Conservation (phyloP, 225 moss, liverwort and hornwort species). For the Pseudisothecium myosuroides region DNA sequence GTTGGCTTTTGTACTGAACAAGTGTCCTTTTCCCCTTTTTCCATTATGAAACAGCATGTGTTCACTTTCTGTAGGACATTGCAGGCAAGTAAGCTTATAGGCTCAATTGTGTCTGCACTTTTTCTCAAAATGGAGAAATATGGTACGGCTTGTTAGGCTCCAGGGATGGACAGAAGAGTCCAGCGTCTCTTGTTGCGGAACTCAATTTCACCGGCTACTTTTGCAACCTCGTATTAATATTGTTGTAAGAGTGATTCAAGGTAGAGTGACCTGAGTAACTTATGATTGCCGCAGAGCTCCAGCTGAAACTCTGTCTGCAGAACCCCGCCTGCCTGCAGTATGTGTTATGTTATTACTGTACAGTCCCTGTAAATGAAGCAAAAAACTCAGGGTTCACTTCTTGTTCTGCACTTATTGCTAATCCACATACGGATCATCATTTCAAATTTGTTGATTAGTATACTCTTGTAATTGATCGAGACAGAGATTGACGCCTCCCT, state of each 20-base stretch:
- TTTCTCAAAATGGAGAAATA: neutral
- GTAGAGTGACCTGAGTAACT: neutral
- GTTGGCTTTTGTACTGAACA: neutral
- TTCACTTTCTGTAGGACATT: neutral
- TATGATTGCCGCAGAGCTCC: neutral
- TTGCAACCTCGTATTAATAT: neutral
- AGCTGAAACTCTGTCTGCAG: neutral
- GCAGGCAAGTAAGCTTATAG: too few species aligned
- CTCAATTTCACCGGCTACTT: neutral
- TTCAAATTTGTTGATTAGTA: neutral
- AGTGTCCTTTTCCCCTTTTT: neutral
- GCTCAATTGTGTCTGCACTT: neutral
- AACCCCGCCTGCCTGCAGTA: neutral
- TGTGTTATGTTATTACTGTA: neutral
- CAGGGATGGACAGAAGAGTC: neutral
- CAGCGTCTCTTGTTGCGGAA: neutral
- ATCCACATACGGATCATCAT: neutral
- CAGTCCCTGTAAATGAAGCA: neutral
- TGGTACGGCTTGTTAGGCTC: neutral
- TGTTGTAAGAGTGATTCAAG: neutral
- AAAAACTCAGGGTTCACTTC: neutral
- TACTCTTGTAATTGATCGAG: neutral
- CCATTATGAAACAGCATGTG: neutral
- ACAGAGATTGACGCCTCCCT: neutral
- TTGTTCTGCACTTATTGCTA: neutral